These are phyloP conservation scores for Neofusicoccum parvum DNA, from an alignment of 2,329 filamentous ascomycete genomes.

Conservation along the genomic window DNA sequence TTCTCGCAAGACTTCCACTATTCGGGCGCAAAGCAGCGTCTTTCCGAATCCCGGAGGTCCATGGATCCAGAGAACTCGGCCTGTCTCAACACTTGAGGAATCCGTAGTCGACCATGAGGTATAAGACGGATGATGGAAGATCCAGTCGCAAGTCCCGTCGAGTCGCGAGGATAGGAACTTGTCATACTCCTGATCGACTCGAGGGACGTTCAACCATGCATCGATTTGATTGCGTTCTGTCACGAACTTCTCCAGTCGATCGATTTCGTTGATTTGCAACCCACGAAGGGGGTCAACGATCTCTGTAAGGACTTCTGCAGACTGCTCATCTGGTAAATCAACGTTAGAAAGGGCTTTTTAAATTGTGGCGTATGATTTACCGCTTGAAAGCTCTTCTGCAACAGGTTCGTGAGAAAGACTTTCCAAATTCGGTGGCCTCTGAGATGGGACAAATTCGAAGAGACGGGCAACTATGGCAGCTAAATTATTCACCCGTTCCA, in stretches of 20 bases:
- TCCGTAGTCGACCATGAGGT: neutral
- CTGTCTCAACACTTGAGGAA: neutral
- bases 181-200: neutral
- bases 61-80: neutral
- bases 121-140: neutral
- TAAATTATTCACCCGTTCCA: neutral
- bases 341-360: too few relatives aligned
- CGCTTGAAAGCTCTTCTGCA: too few relatives aligned
- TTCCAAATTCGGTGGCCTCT: too few relatives aligned
- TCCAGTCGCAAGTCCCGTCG: neutral
- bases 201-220: neutral
- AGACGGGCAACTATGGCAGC: neutral
- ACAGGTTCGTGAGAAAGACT: fast-evolving
- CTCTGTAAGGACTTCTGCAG: too few relatives aligned
- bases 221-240: neutral
- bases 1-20: neutral
- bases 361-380: too few relatives aligned
- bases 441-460: neutral
- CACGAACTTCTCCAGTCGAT: neutral
- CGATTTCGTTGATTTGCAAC: neutral
- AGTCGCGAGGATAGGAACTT: neutral
- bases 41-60: neutral
- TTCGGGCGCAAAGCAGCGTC: neutral
- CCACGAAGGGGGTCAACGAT: neutral
- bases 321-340: neutral